Evolutionary conservation across 169 alveolate genomes (phyloP), one percentile per base, ranked within the genome.

Genomic region (Perkinsus olseni): DNA sequence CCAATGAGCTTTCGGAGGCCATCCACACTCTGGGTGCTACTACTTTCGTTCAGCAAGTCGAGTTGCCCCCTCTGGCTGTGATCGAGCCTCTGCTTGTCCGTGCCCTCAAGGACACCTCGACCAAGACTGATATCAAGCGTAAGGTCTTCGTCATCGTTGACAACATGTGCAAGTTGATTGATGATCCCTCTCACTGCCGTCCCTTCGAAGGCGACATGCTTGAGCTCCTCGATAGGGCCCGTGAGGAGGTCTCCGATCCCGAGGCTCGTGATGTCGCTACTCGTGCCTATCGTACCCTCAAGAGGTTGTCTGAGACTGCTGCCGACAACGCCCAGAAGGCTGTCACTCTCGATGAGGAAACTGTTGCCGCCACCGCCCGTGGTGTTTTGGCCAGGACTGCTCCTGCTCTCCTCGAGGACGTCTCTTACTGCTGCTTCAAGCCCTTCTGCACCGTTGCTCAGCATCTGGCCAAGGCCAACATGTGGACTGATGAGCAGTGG

Each of bases 11-110:
- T 74, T 36, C 50, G 38, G 93, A 91, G 62, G 93, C 40, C 28
- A 34, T 74, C 40, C 91, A 38, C 91, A 3, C 48, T 34, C 6
- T 38, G 91, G 40, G 48, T 38, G 40, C 91, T 74, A 74, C 91
- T 74, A 74, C 91, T 34, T 94, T 94, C 93, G 95, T 94, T 51
- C 95, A 94, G 94, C 92, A 94, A 91, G 95, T 94, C 91, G 95
- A 94, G 92, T 91, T 94, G 31, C 95, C 95, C 28, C 94, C 92
- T 39, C 37, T 94, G 93, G 95, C 95, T 0, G 95, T 92, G 37
- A 93, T 94, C 34, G 39, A 39, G 74, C 95, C 95, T n/a, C 94
- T 94, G 93, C 91, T 94, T 38, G 82, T 92, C 74, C 95, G 95
- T 6, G 95, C 94, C 10, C 45, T 94, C 40, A 94, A 94, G 91